Conservation (phyloP, 495 filamentous ascomycete genomes). For the Cercophora sp. region DNA sequence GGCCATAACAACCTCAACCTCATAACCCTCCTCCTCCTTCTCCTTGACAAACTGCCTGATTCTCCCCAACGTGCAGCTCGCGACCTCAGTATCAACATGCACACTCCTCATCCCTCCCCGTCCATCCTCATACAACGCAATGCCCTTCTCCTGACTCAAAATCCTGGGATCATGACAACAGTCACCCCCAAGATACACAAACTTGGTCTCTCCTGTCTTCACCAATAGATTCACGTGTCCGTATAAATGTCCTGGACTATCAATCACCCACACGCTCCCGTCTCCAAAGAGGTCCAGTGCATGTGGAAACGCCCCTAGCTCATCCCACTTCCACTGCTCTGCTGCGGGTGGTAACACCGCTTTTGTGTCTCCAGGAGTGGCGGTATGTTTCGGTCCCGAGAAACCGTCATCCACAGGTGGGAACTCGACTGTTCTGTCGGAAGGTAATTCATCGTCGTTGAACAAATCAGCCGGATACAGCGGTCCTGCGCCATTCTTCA, state of each 20-base stretch:
- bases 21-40: background rate
- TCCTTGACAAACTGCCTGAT: constrained; percentile 20
- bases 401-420: constrained; percentile 15
- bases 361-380: background rate
- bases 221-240: constrained; percentile 47
- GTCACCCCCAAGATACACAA: constrained; percentile 45
- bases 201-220: constrained; percentile 21
- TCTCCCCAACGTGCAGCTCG: constrained; percentile 31
- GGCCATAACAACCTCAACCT: constrained; percentile 43
- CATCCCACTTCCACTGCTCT: background rate
- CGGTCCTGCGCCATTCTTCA: constrained; percentile 28
- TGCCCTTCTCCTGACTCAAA: constrained; percentile 37
- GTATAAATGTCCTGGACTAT: constrained; percentile 45
- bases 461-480: constrained; percentile 26
- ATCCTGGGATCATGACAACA: constrained; percentile 45
- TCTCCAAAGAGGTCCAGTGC: constrained; percentile 43
- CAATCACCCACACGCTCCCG: constrained; percentile 34
- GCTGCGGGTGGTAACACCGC: background rate
- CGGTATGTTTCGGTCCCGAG: constrained; percentile 18
- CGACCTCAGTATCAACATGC: constrained; percentile 34
- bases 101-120: constrained; percentile 36
- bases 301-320: constrained; percentile 20
- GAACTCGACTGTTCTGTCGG: constrained; percentile 24
- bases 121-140: constrained; percentile 40
- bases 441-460: constrained; percentile 28